A percentile compares a stretch with the other conserved stretches of the same genome.
phyloP scores from a whole-genome alignment of 257 asterid genomes.

The Rhazya stricta region DNA sequence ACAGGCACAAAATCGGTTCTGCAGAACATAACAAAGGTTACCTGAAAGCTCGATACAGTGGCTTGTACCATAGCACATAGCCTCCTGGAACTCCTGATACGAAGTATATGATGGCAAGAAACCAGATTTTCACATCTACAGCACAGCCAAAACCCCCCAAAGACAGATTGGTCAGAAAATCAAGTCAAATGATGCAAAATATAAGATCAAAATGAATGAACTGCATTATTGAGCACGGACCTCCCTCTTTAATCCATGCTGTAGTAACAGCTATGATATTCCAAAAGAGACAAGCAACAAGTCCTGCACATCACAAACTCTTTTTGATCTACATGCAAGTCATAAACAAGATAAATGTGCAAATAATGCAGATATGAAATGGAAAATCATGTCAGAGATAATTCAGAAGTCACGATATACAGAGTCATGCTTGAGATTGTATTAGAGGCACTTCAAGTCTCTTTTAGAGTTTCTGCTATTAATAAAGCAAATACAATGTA shows the following conservation, averaged over 20 bases:
- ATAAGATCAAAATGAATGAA: neutral
- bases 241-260: conserved; percentile 89
- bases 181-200: neutral
- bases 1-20: conserved; percentile 12
- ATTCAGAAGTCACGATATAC: neutral
- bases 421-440: neutral
- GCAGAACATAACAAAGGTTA: conserved; percentile 20
- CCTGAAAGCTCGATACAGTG: conserved; percentile 96
- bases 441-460: neutral
- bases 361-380: neutral
- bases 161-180: neutral
- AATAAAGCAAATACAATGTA: neutral
- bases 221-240: conserved; percentile 30
- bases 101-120: conserved; percentile 90
- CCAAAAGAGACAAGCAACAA: conserved; percentile 67
- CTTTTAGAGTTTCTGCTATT: neutral
- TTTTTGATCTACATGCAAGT: neutral
- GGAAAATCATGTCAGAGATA: neutral
- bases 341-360: neutral
- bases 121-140: conserved; percentile 59
- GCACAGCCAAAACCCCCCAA: neutral
- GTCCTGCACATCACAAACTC: conserved; percentile 51
- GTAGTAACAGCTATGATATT: conserved; percentile 78
- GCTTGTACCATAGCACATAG: conserved; percentile 92
- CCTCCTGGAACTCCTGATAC: conserved; percentile 96